These are phyloP conservation scores for Xylaria venustula DNA, from an alignment of 495 filamentous ascomycete species.

Conservation along the genomic window DNA sequence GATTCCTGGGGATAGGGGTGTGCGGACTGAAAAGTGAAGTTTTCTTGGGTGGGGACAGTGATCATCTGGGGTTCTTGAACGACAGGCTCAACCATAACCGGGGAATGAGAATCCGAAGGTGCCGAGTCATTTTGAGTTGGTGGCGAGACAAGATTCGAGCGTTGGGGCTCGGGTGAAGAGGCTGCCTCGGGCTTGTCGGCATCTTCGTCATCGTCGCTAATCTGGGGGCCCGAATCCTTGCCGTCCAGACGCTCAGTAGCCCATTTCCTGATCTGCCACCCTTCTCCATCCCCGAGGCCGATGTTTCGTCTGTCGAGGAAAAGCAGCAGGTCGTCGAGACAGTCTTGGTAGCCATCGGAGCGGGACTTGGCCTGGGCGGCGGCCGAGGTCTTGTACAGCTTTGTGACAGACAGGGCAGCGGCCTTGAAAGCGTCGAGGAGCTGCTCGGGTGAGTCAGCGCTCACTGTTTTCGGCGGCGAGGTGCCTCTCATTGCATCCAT, in stretches of 20 bases:
- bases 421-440: conserved; percentile 86
- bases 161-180: conserved; percentile 61
- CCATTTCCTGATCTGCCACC: conserved; percentile 80
- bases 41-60: conserved; percentile 41
- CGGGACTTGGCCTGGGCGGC: conserved; percentile 71
- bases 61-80: conserved; percentile 32
- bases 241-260: conserved; percentile 74
- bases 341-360: conserved; percentile 86
- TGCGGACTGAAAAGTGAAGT: conserved; percentile 72
- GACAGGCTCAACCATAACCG: conserved; percentile 27
- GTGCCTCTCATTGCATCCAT: conserved; percentile 33
- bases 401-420: conserved; percentile 91
- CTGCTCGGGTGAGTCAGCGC: conserved; percentile 66
- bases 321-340: conserved; percentile 79
- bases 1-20: conserved; percentile 68
- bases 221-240: conserved; percentile 40
- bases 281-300: conserved; percentile 75
- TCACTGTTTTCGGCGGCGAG: conserved; percentile 25
- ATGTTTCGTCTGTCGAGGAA: conserved; percentile 82
- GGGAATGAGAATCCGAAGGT: conserved; percentile 23
- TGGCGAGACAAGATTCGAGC: conserved; percentile 47
- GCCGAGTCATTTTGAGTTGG: conserved; percentile 39
- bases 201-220: conserved; percentile 75
- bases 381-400: conserved; percentile 88
- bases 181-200: conserved; percentile 51